phyloP scores from a whole-genome alignment of 768 basidiomycete genomes.

The Lentinula sp. region DNA sequence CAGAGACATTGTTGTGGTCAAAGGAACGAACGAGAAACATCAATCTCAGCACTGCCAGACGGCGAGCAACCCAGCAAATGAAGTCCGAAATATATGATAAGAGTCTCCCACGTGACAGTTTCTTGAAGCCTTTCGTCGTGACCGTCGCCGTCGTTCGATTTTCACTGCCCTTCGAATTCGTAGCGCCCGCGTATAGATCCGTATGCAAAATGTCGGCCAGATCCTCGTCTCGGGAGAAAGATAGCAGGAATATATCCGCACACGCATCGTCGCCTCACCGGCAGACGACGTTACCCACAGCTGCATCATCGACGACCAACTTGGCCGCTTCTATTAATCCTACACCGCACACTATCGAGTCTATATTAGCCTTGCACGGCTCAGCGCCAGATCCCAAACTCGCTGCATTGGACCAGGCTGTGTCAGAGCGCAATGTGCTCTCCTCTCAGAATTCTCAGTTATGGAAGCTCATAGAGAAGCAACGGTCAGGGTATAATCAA shows the following conservation, averaged over 20 bases:
- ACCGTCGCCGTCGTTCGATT: not conserved
- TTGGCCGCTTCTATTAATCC: slow-evolving; percentile 21
- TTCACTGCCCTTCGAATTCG: not conserved
- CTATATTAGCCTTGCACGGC: slow-evolving; percentile 51
- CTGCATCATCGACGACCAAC: slow-evolving; percentile 13
- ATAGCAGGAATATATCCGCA: not conserved
- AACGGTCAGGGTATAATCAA: slow-evolving; percentile 73
- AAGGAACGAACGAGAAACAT: not conserved
- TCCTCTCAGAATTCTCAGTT: slow-evolving; percentile 83
- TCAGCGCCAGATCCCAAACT: slow-evolving; percentile 44
- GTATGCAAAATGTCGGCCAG: slow-evolving; percentile 3
- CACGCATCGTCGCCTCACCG: not conserved
- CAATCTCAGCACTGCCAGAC: not conserved
- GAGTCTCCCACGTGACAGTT: not conserved
- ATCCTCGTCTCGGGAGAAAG: not conserved
- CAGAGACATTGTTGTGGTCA: not conserved
- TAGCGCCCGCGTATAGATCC: not conserved
- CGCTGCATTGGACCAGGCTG: slow-evolving; percentile 71
- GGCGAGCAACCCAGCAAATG: not conserved
- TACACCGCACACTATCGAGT: slow-evolving; percentile 40
- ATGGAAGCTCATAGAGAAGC: slow-evolving; percentile 95
- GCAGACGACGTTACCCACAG: slow-evolving; percentile 9
- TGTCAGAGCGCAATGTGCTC: slow-evolving; percentile 77
- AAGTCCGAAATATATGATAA: not conserved
- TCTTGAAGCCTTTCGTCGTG: not conserved